Base-by-base conservation (phyloP, 1,284 basidiomycete species). In the Boletus hoseneyae region DNA sequence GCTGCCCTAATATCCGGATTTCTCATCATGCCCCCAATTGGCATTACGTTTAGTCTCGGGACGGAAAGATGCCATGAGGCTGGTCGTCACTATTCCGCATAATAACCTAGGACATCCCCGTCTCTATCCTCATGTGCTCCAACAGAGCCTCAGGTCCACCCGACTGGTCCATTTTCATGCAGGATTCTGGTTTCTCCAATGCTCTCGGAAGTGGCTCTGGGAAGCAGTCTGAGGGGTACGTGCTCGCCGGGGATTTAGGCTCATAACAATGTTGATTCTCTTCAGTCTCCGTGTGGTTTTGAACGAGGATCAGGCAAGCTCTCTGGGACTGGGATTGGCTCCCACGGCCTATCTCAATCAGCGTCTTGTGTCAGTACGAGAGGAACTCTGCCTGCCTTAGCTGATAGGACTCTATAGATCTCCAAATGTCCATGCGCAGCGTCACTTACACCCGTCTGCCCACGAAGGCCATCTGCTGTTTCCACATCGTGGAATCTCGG, bases 391-490 rank as follows among this genome's bases (percentile, higher is more conserved):
- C 29, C 35, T 1, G 3, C 18, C 7, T 15, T 25, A 3, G n/a
- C 36, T 61, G 16, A 57, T 25, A 9, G 3, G 3, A 1, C 6
- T 13, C 6, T 13, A 27, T 30, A 57, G 56, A 6, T 25, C 23
- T 7, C 3, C 6, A 1, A 10, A n/a, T n/a, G n/a, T n/a, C 10
- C 52, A 2, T 25, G 19, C 15, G 10, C 7, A 16, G 7, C 11
- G 12, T 18, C 19, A 35, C 2, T 6, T 7, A 15, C 5, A 16
- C 32, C 6, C 15, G 5, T 6, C 6, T 33, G 1, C 9, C 6
- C 6, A 0, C 10, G 13, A 15, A 11, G 13, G 23, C 37, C 32
- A 36, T 15, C 32, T 15, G 15, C 32, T 6, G 15, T 33, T 15
- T 33, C 32, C 32, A 11, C 11, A 16, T 27, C 1, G n/a, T 45